Percentiles rank a stretch among this genome's conserved stretches.
These are phyloP conservation scores for Metrosideros polymorpha DNA, from an alignment of 441 rosid species.

Conservation along the genomic window DNA sequence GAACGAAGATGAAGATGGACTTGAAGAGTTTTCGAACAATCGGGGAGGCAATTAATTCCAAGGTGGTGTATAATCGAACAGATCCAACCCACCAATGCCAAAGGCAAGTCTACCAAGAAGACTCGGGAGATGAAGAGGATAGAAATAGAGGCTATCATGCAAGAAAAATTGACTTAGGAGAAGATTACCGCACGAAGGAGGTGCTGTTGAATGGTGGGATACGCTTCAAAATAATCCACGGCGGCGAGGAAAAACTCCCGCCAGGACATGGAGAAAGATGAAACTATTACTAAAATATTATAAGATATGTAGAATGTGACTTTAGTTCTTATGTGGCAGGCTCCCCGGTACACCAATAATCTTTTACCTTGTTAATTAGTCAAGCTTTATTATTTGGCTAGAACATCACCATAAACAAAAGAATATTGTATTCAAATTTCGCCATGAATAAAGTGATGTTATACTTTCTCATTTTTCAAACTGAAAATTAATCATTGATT, in stretches of 20 bases:
- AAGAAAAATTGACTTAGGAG: background rate
- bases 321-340: background rate
- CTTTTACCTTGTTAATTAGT: background rate
- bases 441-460: background rate
- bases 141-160: background rate
- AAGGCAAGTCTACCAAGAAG: background rate
- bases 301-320: background rate
- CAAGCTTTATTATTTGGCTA: background rate
- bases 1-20: background rate
- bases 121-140: background rate
- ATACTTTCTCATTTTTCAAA: background rate
- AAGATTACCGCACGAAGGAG: background rate
- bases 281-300: background rate
- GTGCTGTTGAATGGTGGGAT: background rate
- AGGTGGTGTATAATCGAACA: background rate
- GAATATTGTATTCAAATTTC: background rate
- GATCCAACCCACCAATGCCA: background rate
- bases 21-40: background rate
- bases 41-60: background rate
- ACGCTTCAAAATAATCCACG: background rate
- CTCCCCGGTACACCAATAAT: background rate
- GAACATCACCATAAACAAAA: background rate
- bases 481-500: background rate
- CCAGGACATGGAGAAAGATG: background rate
- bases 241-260: background rate